These are phyloP conservation scores for Collybia sordida DNA, from an alignment of 768 basidiomycete species.

Conservation along the genomic window DNA sequence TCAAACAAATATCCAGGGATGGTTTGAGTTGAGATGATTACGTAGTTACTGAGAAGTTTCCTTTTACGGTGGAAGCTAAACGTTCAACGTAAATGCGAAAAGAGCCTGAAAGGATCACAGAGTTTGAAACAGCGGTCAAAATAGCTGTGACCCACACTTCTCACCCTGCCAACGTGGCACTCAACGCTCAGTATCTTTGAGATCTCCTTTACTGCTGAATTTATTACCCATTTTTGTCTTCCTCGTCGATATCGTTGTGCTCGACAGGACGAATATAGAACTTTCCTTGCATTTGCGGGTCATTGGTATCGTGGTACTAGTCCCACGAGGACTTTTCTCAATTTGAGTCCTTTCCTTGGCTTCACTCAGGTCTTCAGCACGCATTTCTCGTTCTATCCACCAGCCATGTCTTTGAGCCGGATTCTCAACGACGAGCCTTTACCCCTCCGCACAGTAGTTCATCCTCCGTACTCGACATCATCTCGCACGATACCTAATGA, in stretches of 20 bases:
- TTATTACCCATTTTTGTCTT: too few relatives aligned
- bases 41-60: constrained; percentile 14
- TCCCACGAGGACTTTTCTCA: constrained; percentile 34
- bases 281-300: too few relatives aligned
- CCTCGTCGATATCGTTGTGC: too few relatives aligned
- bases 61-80: constrained; percentile 26
- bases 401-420: constrained; percentile 70
- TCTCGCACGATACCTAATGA: constrained; percentile 20
- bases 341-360: constrained; percentile 6
- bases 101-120: constrained; percentile 25
- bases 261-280: too few relatives aligned
- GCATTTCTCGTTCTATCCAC: too few relatives aligned
- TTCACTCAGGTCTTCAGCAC: neutral
- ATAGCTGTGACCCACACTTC: constrained; percentile 18
- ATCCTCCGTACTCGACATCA: constrained; percentile 28
- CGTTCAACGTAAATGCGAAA: constrained; percentile 25
- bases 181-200: constrained; percentile 8
- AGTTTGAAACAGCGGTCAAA: constrained; percentile 27
- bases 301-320: constrained; percentile 8
- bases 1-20: constrained; percentile 8
- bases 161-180: constrained; percentile 16
- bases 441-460: constrained; percentile 28
- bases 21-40: constrained; percentile 6
- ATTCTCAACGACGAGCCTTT: constrained; percentile 78
- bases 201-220: constrained; percentile 4